A percentile compares a stretch with the other conserved stretches of the same genome.
These are phyloP conservation scores for Eucalyptus cloeziana DNA, from an alignment of 345 rosid species.

Conservation along the genomic window DNA sequence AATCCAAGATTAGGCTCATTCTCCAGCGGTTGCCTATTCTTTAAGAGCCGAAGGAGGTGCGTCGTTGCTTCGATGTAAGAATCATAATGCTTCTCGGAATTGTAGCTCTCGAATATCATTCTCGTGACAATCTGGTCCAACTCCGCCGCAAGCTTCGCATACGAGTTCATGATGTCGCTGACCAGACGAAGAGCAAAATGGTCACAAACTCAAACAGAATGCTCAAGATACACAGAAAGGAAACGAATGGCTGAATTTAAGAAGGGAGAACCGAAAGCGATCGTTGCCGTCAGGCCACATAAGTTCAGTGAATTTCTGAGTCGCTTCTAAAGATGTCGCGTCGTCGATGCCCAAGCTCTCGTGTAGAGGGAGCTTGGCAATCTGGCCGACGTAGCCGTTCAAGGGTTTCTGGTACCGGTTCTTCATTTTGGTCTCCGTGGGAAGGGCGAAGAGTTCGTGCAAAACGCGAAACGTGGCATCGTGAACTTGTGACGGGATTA, in stretches of 20 bases:
- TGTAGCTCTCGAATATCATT: slow-evolving; percentile 59
- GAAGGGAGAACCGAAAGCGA: slow-evolving; percentile 22
- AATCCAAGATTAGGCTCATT: slow-evolving; percentile 33
- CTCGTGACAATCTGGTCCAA: slow-evolving; percentile 33
- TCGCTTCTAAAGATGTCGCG: slow-evolving; percentile 24
- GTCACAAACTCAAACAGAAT: neutral
- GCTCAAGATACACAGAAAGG: neutral
- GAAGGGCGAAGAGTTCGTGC: slow-evolving; percentile 53
- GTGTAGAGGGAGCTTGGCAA: slow-evolving; percentile 45
- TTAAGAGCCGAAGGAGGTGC: slow-evolving; percentile 38
- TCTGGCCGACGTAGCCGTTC: slow-evolving; percentile 58
- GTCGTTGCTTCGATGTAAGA: slow-evolving; percentile 18
- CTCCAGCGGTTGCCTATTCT: slow-evolving; percentile 15
- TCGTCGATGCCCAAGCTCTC: slow-evolving; percentile 66
- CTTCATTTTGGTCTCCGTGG: slow-evolving; percentile 38
- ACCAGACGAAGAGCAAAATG: neutral
- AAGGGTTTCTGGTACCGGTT: slow-evolving; percentile 48
- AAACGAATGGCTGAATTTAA: neutral
- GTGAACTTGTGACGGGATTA: slow-evolving; percentile 12
- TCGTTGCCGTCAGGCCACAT: slow-evolving; percentile 70
- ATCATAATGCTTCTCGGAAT: slow-evolving; percentile 21
- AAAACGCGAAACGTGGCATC: slow-evolving; percentile 13
- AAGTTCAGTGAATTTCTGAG: slow-evolving; percentile 32
- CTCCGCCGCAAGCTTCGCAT: slow-evolving; percentile 24
- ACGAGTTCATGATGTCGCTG: slow-evolving; percentile 11